A percentile compares a stretch with the other conserved stretches of the same genome.
Evolutionary conservation across 768 basidiomycete genomes (phyloP).

Genomic region (Lactarius pseudohatsudake): DNA sequence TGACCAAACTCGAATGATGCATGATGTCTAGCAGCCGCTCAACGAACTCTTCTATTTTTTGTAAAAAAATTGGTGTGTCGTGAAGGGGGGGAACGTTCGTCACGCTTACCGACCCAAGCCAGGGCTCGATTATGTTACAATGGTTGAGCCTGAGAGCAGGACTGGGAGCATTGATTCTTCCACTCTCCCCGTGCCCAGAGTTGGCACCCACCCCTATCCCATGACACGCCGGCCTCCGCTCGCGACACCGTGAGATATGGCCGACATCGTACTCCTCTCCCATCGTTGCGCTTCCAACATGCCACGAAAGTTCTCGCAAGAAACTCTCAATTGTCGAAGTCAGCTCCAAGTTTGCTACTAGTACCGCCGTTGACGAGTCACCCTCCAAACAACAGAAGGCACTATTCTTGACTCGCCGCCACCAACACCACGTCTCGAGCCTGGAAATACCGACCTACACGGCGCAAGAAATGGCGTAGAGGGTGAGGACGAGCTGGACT

Average conservation of each 20-base stretch:
- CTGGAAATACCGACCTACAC: slow-evolving; percentile 7
- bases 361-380: slow-evolving; percentile 69
- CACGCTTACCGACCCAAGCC: too few species aligned
- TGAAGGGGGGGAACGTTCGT: too few species aligned
- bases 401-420: slow-evolving; percentile 77
- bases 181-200: too few species aligned
- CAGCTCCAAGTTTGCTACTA: slow-evolving; percentile 68
- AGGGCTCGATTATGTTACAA: too few species aligned
- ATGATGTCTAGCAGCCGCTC: too few species aligned
- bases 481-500: slow-evolving; percentile 77
- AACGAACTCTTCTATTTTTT: too few species aligned
- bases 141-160: too few species aligned
- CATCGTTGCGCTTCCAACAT: slow-evolving; percentile 58
- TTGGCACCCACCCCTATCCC: too few species aligned
- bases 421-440: slow-evolving; percentile 65
- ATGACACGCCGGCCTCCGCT: background rate
- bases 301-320: slow-evolving; percentile 73
- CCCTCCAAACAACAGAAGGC: slow-evolving; percentile 86
- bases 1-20: too few species aligned
- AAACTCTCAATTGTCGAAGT: slow-evolving; percentile 68
- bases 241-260: background rate
- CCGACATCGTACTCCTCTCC: slow-evolving; percentile 31
- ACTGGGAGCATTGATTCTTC: background rate
- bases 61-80: too few species aligned
- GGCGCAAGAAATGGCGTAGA: slow-evolving; percentile 35